Evolutionary conservation across 805 yeast genomes (phyloP), one percentile per base, ranked within the genome.

Genomic region (Kazachstania martiniae): DNA sequence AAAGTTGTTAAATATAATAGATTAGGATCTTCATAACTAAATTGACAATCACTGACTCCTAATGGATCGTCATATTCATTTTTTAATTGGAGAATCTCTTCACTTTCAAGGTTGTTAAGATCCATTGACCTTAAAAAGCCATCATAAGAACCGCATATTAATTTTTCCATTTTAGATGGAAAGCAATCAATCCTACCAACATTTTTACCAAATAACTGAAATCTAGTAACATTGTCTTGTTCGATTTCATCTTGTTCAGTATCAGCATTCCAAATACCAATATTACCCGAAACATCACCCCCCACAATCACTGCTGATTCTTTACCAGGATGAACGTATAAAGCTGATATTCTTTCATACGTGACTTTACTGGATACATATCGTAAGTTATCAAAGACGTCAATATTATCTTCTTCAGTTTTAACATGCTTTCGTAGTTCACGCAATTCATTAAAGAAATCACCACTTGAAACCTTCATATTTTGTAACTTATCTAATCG

Each of bases 261-360:
- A 17, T 55, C 59, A 44, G 6, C 78, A 27, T 87, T 76, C 96
- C 96, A 89, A 12, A 91, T 65, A 0, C 96, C 96, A 27, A 86
- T 58, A 40, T 74, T 70, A 5, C 98, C 98, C n/a, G 61, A 59
- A 9, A 84, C 83, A 56, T 91, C 98, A 28, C 96, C 97, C 1
- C 86, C 95, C 21, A 83, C 51, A 2, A 86, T 65, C 4, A 89
- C 47, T 41, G 79, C 66, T 38, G 74, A 74, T 1, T 65, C 68
- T 0, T 50, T 52, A 0, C 81, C 58, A 0, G 96, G 95, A 55
- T 89, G 97, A 51, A 84, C 79, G 25, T 66, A 62, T 25, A 86
- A 66, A 2, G 82, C 63, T 0, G 87, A 74, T 52, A 89, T 75
- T 37, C 98, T 64, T 32, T 77, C 80, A 46, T 54, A 45, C 1